These are phyloP conservation scores for Rhizophagus prolifer DNA, from an alignment of 192 early-diverging fungal species.

Conservation along the genomic window DNA sequence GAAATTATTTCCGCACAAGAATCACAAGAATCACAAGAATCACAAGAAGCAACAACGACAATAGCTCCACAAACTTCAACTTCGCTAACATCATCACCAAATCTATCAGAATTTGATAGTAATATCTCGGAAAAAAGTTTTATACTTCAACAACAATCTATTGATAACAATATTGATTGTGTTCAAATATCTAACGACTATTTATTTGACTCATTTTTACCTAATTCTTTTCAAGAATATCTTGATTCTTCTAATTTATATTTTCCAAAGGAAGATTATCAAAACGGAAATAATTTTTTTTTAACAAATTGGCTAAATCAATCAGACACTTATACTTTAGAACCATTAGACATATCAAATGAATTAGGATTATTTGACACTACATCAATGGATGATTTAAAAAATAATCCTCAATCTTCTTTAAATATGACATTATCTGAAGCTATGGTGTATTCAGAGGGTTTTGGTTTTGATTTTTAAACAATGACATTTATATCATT, in stretches of 20 bases:
- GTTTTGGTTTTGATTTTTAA: background rate
- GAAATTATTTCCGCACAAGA: background rate
- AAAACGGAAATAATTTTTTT: too few relatives aligned
- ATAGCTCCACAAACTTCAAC: background rate
- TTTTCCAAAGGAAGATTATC: too few relatives aligned
- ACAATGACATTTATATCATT: too few relatives aligned
- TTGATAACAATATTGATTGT: background rate
- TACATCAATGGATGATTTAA: background rate
- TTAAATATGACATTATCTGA: background rate
- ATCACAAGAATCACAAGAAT: background rate
- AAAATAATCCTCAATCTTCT: background rate
- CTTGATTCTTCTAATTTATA: background rate
- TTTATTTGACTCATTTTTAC: background rate
- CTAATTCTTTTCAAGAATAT: background rate
- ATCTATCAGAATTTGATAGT: background rate
- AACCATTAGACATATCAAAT: too few relatives aligned
- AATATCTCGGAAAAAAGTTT: background rate
- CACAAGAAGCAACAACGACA: background rate
- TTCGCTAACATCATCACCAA: background rate
- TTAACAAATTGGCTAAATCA: too few relatives aligned
- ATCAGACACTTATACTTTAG: too few relatives aligned
- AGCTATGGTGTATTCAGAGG: background rate
- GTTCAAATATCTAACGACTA: background rate
- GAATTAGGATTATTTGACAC: background rate
- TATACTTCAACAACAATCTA: background rate